These are phyloP conservation scores for Chondrostereum purpureum DNA, from an alignment of 1,284 basidiomycete genomes.

Conservation along the genomic window DNA sequence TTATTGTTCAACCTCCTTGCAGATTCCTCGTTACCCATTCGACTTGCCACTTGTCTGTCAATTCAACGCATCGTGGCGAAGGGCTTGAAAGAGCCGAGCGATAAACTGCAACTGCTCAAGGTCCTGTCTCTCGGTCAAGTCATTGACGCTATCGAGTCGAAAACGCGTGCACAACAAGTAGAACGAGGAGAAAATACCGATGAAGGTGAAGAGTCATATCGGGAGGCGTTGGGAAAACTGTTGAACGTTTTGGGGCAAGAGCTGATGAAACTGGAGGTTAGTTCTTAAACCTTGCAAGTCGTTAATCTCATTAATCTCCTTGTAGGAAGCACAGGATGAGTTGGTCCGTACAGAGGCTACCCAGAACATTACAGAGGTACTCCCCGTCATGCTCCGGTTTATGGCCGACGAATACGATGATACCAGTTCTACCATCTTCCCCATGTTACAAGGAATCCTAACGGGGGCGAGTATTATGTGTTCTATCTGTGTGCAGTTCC, in stretches of 20 bases:
- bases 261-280: constrained; percentile 80
- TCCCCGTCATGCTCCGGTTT: constrained; percentile 85
- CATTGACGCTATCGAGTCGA: constrained; percentile 72
- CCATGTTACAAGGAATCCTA: constrained; percentile 72
- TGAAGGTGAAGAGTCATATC: constrained; percentile 78
- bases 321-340: constrained; percentile 55
- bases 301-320: no score
- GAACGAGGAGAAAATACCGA: constrained; percentile 63
- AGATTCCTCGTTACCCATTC: constrained; percentile 73
- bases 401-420: constrained; percentile 87
- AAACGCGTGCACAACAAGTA: constrained; percentile 65
- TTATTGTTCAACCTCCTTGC: constrained; percentile 83
- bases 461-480: constrained; percentile 49
- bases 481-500: constrained; percentile 6
- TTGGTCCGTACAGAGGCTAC: constrained; percentile 67
- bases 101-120: constrained; percentile 88
- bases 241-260: constrained; percentile 83
- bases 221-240: constrained; percentile 84
- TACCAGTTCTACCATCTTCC: constrained; percentile 79
- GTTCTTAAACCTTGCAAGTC: constrained; percentile 27
- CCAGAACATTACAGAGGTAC: constrained; percentile 58
- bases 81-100: constrained; percentile 87
- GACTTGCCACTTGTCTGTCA: constrained; percentile 77
- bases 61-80: constrained; percentile 83
- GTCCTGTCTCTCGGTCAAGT: constrained; percentile 83